Conservation (phyloP, 805 yeast species). For the Kregervanrija delftensis region DNA sequence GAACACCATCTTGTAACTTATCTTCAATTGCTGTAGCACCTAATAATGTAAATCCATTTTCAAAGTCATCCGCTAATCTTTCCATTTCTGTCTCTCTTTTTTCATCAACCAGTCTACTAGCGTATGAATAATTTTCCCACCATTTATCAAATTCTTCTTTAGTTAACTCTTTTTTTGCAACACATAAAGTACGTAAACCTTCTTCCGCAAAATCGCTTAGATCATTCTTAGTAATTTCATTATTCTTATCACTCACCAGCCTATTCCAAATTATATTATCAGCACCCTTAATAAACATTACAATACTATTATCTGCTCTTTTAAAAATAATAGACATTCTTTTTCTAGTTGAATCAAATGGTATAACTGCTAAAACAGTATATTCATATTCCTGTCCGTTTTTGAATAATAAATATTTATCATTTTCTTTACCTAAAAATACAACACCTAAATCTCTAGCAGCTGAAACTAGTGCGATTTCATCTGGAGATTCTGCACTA, state of each 20-base stretch:
- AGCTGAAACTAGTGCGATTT: slow-evolving; percentile 69
- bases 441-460: slow-evolving; percentile 71
- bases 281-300: slow-evolving; percentile 65
- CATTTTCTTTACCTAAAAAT: slow-evolving; percentile 47
- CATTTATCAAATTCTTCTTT: slow-evolving; percentile 42
- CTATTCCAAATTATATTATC: slow-evolving; percentile 60
- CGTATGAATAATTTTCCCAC: slow-evolving; percentile 50
- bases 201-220: slow-evolving; percentile 67
- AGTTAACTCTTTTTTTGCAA: slow-evolving; percentile 51
- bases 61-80: slow-evolving; percentile 50
- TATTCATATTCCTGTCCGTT: slow-evolving; percentile 41
- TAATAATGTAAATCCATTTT: slow-evolving; percentile 45
- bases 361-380: slow-evolving; percentile 48
- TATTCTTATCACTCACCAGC: slow-evolving; percentile 20
- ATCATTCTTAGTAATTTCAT: slow-evolving; percentile 47
- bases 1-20: slow-evolving; percentile 71
- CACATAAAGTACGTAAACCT: slow-evolving; percentile 70
- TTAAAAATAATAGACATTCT: slow-evolving; percentile 71
- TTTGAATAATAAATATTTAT: slow-evolving; percentile 34
- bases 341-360: slow-evolving; percentile 67
- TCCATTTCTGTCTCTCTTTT: slow-evolving; percentile 55
- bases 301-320: slow-evolving; percentile 32
- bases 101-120: slow-evolving; percentile 45
- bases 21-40: slow-evolving; percentile 86
- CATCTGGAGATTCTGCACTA: slow-evolving; percentile 83